These are phyloP conservation scores for Xanthoceras sorbifolium DNA, from an alignment of 345 rosid species.

Conservation along the genomic window DNA sequence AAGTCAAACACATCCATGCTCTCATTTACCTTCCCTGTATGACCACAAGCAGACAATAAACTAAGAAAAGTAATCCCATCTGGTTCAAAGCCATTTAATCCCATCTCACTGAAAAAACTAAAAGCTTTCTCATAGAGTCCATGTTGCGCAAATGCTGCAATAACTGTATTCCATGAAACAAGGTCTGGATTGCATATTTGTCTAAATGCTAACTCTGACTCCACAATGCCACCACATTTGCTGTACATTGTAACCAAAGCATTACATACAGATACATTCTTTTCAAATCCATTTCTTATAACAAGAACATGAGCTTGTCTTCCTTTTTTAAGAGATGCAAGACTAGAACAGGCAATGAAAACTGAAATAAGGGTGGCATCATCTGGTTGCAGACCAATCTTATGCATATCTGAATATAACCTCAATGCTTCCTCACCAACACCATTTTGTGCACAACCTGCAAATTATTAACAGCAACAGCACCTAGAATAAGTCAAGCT, in stretches of 20 bases:
- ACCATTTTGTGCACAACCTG: slow-evolving; percentile 36
- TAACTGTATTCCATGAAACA: slow-evolving; percentile 37
- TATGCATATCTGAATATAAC: slow-evolving; percentile 27
- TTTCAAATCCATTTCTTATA: slow-evolving; percentile 29
- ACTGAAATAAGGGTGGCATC: slow-evolving; percentile 33
- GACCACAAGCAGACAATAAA: slow-evolving; percentile 34
- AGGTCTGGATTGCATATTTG: slow-evolving; percentile 20
- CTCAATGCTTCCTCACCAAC: slow-evolving; percentile 31
- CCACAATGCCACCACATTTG: slow-evolving; percentile 33
- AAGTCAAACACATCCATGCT: slow-evolving; percentile 24
- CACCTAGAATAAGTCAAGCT: slow-evolving; percentile 1
- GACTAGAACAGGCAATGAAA: slow-evolving; percentile 35
- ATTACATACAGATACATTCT: slow-evolving; percentile 28
- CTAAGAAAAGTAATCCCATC: slow-evolving; percentile 40
- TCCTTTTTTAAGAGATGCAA: slow-evolving; percentile 32
- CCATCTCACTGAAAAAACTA: slow-evolving; percentile 24
- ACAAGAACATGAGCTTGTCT: slow-evolving; percentile 30
- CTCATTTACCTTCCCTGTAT: slow-evolving; percentile 33
- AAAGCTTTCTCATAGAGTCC: slow-evolving; percentile 30
- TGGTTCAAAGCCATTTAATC: slow-evolving; percentile 21
- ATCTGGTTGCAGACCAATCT: slow-evolving; percentile 30
- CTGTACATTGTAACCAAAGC: slow-evolving; percentile 35
- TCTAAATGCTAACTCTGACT: slow-evolving; percentile 35
- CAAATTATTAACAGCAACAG: neutral
- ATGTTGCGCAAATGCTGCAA: slow-evolving; percentile 33